These are phyloP conservation scores for Spergularia bocconei DNA, from an alignment of 148 eudicot genomes.

Conservation along the genomic window DNA sequence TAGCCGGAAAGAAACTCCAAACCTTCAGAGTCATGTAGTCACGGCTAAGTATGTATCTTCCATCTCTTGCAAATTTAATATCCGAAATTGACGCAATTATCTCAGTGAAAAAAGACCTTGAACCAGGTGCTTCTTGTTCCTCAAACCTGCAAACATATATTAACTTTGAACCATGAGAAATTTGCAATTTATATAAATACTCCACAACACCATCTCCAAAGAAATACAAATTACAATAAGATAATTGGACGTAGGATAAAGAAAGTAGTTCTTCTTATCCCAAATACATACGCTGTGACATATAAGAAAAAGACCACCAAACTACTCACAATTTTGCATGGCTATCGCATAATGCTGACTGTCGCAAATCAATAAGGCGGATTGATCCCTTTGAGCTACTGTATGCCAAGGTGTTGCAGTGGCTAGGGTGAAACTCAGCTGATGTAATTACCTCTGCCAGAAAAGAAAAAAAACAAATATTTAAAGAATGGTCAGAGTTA, in stretches of 20 bases:
- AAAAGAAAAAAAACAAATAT: background rate
- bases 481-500: background rate
- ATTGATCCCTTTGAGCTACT: conserved; percentile 81
- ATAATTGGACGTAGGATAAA: background rate
- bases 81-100: conserved; percentile 79
- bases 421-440: conserved; percentile 78
- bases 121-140: conserved; percentile 71
- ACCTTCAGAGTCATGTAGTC: conserved; percentile 86
- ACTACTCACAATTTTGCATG: conserved; percentile 73
- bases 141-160: conserved; percentile 51
- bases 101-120: conserved; percentile 76
- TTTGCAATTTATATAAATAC: background rate
- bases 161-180: background rate
- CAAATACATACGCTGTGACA: background rate
- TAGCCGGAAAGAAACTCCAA: conserved; percentile 15
- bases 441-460: conserved; percentile 80
- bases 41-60: conserved; percentile 72
- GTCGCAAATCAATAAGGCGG: conserved; percentile 77
- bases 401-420: conserved; percentile 75
- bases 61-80: conserved; percentile 70
- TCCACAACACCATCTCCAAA: background rate
- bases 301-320: conserved; percentile 5
- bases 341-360: conserved; percentile 74
- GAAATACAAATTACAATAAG: background rate
- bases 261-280: conserved; percentile 5